Conservation (phyloP, 331 rosid species). For the Malus hybrid region DNA sequence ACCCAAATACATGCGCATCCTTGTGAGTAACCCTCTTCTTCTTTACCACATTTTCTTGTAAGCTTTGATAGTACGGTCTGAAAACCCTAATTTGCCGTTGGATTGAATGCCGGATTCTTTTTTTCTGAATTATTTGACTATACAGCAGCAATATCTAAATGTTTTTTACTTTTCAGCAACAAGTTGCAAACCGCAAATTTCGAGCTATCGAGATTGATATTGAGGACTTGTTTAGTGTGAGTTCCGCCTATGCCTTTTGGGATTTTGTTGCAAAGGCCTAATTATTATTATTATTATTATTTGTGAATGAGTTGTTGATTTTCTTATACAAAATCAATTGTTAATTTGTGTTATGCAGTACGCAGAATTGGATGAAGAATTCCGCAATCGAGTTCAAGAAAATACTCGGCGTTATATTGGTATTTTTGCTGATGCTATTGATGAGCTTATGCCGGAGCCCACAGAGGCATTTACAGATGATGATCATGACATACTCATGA, state of each 20-base stretch:
- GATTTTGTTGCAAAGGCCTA: background rate
- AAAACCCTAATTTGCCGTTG: conserved; percentile 11
- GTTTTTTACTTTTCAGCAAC: conserved; percentile 55
- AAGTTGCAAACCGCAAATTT: conserved; percentile 76
- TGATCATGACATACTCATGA: conserved; percentile 95
- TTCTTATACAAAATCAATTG: background rate
- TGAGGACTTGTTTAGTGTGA: conserved; percentile 65
- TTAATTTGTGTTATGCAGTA: conserved; percentile 36
- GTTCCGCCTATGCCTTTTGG: background rate
- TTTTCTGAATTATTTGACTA: background rate
- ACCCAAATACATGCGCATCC: conserved; percentile 64
- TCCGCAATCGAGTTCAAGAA: conserved; percentile 66
- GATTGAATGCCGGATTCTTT: background rate
- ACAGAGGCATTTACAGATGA: conserved; percentile 82
- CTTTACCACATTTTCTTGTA: background rate
- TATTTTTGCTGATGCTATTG: conserved; percentile 69
- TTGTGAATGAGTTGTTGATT: background rate
- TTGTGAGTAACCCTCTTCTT: conserved; percentile 33
- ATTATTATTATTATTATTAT: background rate
- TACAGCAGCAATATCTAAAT: background rate
- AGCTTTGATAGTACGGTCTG: background rate
- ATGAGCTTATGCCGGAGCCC: conserved; percentile 77
- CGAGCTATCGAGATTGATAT: conserved; percentile 71
- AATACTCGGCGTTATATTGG: conserved; percentile 80
- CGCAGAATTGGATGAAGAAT: conserved; percentile 76